phyloP scores from a whole-genome alignment of 1,284 basidiomycete species.

The Cryptococcus sp. region DNA sequence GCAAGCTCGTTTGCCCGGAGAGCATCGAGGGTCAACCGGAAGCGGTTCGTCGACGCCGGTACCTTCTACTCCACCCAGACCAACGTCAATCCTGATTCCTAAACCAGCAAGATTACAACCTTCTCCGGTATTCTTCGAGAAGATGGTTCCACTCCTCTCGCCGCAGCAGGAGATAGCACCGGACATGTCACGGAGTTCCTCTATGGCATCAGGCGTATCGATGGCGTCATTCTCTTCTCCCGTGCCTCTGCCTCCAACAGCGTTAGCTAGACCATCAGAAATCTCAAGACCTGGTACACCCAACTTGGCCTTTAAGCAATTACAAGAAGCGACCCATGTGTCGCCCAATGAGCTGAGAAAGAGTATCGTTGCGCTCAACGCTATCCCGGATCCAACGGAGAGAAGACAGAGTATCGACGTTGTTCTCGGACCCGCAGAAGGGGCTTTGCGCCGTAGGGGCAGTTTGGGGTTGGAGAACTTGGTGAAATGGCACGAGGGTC shows the following conservation, averaged over 20 bases:
- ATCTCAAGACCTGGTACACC: constrained; percentile 13
- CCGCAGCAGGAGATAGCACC: background rate
- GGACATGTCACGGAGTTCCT: background rate
- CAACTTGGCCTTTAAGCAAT: constrained; percentile 8
- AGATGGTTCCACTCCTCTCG: background rate
- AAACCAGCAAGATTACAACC: background rate
- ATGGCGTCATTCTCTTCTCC: constrained; percentile 12
- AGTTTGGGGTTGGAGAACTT: constrained; percentile 19
- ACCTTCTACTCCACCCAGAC: no score
- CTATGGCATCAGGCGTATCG: constrained; percentile 4
- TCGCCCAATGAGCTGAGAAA: constrained; percentile 7
- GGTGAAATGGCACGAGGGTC: constrained; percentile 28
- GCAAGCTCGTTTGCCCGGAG: no score
- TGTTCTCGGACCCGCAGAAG: constrained; percentile 7
- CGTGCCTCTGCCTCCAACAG: constrained; percentile 1
- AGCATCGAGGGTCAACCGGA: no score
- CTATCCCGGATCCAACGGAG: constrained; percentile 11
- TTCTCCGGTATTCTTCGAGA: background rate
- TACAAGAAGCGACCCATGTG: constrained; percentile 4
- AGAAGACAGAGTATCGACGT: background rate
- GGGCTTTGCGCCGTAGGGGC: constrained; percentile 6
- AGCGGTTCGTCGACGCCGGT: no score
- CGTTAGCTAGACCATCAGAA: constrained; percentile 1
- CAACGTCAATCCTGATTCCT: background rate
- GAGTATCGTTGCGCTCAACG: background rate